phyloP scores from a whole-genome alignment of 2,329 filamentous ascomycete species.

The Trichoderma sp. region DNA sequence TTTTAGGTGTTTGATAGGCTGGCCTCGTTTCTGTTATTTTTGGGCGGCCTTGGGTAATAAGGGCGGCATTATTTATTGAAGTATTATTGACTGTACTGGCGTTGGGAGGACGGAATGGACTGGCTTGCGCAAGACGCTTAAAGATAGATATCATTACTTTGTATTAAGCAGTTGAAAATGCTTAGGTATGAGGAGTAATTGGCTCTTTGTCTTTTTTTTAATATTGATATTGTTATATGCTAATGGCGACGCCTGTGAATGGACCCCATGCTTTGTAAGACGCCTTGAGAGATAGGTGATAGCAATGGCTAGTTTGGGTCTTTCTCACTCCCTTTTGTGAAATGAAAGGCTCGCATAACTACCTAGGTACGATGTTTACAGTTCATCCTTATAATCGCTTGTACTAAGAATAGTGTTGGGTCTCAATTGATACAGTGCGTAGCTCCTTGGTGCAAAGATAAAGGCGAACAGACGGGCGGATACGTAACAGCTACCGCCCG shows the following conservation, averaged over 20 bases:
- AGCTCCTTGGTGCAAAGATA: neutral
- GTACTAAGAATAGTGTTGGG: neutral
- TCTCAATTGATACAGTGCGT: too few species aligned
- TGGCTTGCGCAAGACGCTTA: neutral
- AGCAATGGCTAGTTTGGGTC: neutral
- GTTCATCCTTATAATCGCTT: neutral
- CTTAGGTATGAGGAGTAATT: neutral
- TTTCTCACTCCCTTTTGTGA: neutral
- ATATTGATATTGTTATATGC: neutral
- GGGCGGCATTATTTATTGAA: neutral
- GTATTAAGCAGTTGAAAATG: neutral
- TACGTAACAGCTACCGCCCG: neutral
- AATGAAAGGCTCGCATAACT: neutral
- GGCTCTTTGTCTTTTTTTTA: neutral
- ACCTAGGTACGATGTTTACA: neutral
- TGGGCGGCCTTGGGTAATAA: neutral
- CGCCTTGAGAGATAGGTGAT: too few species aligned
- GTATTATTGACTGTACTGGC: neutral
- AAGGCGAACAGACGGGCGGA: neutral
- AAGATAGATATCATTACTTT: neutral
- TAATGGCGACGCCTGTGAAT: neutral
- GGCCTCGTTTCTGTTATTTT: neutral
- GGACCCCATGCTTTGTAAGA: neutral
- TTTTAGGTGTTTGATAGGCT: neutral
- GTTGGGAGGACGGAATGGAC: constrained; percentile 1